Evolutionary conservation across 2,329 filamentous ascomycete genomes (phyloP), one percentile per base, ranked within the genome.

Genomic region (Nannizziopsis arthrosporioides): DNA sequence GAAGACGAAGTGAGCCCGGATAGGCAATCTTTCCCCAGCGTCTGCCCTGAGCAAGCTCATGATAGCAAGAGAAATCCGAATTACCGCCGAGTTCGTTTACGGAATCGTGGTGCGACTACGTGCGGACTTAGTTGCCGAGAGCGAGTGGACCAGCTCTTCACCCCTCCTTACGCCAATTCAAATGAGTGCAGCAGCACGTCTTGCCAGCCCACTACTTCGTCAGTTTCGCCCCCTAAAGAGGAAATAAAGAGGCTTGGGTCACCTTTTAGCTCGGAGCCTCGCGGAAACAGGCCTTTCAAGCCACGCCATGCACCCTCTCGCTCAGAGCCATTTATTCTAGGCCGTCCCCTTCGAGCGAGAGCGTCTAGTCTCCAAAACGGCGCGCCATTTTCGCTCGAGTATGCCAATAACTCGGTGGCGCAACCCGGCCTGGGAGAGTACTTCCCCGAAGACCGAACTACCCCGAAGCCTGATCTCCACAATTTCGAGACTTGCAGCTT

Each of bases 41-140:
- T 68, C 34, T 61, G 60, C 15, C 59, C 63, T 35, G 61, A 64
- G 41, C 38, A 17, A 11, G 35, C 19, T 30, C 22, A 35, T 4
- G 45, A 42, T 18, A 65, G 64, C 50, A 51, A 64, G 18, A 61
- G 61, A 22, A 72, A 77, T 51, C 67, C 69, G 8, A 72, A 73
- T 46, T 71, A 76, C 54, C 73, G 75, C 48, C 73, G 76, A 27
- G 71, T 79, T 9, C 75, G 79, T 19, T 72, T 78, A 31, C 73
- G 78, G 36, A 78, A 73, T 55, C 75, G 79, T 38, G 78, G 78
- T 47, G 80, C 78, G 56, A 81, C 77, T 41, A 69, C 76, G 18
- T 74, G 77, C 51, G 47, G 42, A 70, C 69, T 52, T n/a, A 51
- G 44, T 19, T 69, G 69, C 22, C 68, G 71, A 44, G 71, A 55